Conservation (phyloP, 306 rosid genomes). For the Trifolium repens region DNA sequence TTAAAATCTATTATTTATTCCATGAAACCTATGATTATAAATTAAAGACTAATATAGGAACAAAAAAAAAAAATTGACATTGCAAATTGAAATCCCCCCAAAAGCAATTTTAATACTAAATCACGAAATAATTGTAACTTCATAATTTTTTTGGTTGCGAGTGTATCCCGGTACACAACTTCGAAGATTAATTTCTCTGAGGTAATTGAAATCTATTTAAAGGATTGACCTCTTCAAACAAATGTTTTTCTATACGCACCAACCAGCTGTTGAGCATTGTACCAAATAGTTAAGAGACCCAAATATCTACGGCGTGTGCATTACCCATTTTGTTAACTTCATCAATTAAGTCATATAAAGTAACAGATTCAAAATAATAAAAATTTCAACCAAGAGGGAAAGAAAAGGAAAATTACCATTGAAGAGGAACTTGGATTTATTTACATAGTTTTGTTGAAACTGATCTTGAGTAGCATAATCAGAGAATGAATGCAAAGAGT, state of each 20-base stretch:
- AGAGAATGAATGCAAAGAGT: constrained; percentile 47
- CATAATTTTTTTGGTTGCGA: too few relatives aligned
- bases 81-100: background rate
- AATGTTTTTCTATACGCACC: too few relatives aligned
- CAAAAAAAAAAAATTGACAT: background rate
- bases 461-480: constrained; percentile 43
- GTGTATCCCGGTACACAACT: too few relatives aligned
- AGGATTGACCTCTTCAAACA: too few relatives aligned
- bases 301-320: too few relatives aligned
- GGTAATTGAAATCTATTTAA: too few relatives aligned
- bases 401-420: constrained; percentile 41
- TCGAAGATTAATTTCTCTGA: too few relatives aligned
- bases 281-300: too few relatives aligned
- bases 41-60: background rate
- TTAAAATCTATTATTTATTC: background rate
- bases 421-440: constrained; percentile 56
- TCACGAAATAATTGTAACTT: background rate
- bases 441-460: constrained; percentile 38
- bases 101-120: background rate
- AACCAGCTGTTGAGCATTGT: too few relatives aligned
- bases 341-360: too few relatives aligned
- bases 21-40: background rate
- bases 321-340: background rate
- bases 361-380: background rate
- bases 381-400: background rate